Evolutionary conservation across 371 early-diverging fungal species (phyloP).

Genomic region (Apophysomyces sp.): DNA sequence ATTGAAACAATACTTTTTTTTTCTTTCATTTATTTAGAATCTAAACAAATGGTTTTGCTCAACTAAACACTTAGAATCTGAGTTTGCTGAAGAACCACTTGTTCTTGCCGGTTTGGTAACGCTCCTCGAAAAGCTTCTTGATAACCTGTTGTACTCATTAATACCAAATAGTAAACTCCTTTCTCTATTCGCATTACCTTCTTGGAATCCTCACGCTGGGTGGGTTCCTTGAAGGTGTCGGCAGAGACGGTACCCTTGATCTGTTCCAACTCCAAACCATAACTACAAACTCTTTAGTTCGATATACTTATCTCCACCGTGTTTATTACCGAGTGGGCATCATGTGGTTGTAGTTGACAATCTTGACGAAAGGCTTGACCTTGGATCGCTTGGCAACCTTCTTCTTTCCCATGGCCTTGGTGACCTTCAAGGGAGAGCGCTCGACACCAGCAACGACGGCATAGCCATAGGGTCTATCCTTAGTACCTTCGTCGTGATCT

Average conservation of each 20-base stretch:
- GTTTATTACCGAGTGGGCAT: slow-evolving; percentile 92
- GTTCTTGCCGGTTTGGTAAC: slow-evolving; percentile 94
- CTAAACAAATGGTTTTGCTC: background rate
- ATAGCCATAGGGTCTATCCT: slow-evolving; percentile 95
- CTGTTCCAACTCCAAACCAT: slow-evolving; percentile 79
- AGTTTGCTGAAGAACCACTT: slow-evolving; percentile 99
- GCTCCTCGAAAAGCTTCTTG: slow-evolving; percentile 92
- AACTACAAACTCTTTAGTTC: slow-evolving; percentile 34
- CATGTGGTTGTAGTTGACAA: slow-evolving; percentile 98
- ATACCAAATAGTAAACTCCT: background rate
- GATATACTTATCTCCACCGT: background rate
- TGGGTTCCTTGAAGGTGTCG: slow-evolving; percentile 90
- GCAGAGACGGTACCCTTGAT: slow-evolving; percentile 82
- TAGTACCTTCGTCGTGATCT: slow-evolving; percentile 86
- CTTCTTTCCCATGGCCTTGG: slow-evolving; percentile 92
- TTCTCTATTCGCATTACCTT: slow-evolving; percentile 54
- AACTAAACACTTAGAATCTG: slow-evolving; percentile 73
- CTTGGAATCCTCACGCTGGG: slow-evolving; percentile 85
- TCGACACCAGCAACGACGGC: slow-evolving; percentile 97
- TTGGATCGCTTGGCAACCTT: slow-evolving; percentile 92
- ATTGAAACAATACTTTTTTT: background rate
- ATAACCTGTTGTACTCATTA: slow-evolving; percentile 54
- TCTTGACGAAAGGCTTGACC: slow-evolving; percentile 98
- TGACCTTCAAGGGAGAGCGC: slow-evolving; percentile 95
- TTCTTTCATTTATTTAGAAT: background rate